Evolutionary conservation across 129 eudicot genomes (phyloP).

Genomic region (Saposhnikovia divaricata): DNA sequence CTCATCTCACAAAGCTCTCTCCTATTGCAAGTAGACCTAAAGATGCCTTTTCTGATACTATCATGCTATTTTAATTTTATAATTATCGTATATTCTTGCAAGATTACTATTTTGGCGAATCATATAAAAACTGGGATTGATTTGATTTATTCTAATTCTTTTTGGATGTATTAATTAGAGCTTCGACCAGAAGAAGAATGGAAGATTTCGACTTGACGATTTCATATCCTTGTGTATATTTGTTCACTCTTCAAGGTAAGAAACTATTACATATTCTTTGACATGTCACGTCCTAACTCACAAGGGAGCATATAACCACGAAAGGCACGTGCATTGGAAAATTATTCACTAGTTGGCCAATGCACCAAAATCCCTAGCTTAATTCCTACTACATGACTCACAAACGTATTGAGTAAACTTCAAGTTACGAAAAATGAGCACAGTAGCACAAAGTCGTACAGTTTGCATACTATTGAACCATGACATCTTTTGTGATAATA

Average conservation of each 20-base stretch:
- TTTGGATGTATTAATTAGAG: constrained; percentile 38
- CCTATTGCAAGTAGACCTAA: neutral
- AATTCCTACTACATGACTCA: neutral
- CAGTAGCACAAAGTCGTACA: neutral
- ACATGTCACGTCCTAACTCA: neutral
- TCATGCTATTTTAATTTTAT: neutral
- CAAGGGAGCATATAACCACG: neutral
- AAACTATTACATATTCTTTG: constrained; percentile 6
- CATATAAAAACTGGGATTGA: neutral
- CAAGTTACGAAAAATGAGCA: neutral
- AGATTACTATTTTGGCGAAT: neutral
- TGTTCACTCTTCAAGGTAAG: constrained; percentile 78
- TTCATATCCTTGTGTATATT: constrained; percentile 85
- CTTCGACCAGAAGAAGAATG: constrained; percentile 70
- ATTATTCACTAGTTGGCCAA: neutral
- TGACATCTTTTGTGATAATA: no score
- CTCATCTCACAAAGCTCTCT: neutral
- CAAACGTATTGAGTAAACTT: neutral
- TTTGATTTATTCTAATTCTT: constrained; percentile 2
- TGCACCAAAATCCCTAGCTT: neutral
- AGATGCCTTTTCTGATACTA: neutral
- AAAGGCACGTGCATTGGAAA: neutral
- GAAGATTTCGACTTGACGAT: constrained; percentile 73
- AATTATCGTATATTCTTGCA: neutral
- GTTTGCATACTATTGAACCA: no score